Evolutionary conservation across 2,329 filamentous ascomycete genomes (phyloP).

Genomic region (Fusarium sp.): DNA sequence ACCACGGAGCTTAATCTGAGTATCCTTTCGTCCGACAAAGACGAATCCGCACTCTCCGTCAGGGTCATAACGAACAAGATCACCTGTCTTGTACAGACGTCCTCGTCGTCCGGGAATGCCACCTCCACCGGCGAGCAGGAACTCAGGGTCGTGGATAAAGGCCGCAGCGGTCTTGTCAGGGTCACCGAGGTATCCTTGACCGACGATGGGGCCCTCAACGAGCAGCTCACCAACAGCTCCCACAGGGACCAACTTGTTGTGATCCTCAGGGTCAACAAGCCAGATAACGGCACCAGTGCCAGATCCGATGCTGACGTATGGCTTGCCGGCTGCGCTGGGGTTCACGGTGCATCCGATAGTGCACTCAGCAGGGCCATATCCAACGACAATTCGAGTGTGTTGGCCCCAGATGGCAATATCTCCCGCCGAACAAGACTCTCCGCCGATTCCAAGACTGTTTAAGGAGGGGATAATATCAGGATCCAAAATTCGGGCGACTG

Average conservation of each 20-base stretch:
- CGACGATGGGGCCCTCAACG: constrained; percentile 70
- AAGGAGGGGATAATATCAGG: constrained; percentile 58
- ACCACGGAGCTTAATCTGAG: constrained; percentile 76
- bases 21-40: constrained; percentile 73
- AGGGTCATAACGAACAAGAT: constrained; percentile 65
- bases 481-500: constrained; percentile 60
- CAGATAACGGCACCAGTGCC: constrained; percentile 62
- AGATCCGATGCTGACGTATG: constrained; percentile 57
- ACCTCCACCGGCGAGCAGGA: constrained; percentile 58
- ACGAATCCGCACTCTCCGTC: constrained; percentile 66
- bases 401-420: constrained; percentile 62
- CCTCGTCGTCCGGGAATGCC: constrained; percentile 52
- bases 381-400: constrained; percentile 60
- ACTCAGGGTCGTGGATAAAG: constrained; percentile 68
- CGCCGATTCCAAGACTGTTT: constrained; percentile 61
- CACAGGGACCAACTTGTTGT: constrained; percentile 59
- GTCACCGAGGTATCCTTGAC: constrained; percentile 71
- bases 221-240: constrained; percentile 65
- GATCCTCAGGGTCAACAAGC: constrained; percentile 62
- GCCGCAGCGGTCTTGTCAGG: constrained; percentile 66
- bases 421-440: constrained; percentile 64
- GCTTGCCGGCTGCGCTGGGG: constrained; percentile 50
- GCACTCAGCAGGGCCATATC: constrained; percentile 66
- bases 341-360: constrained; percentile 65
- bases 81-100: constrained; percentile 70